Evolutionary conservation across 768 basidiomycete species (phyloP), one percentile per base, ranked within the genome.

Genomic region (Podaxis sp.): DNA sequence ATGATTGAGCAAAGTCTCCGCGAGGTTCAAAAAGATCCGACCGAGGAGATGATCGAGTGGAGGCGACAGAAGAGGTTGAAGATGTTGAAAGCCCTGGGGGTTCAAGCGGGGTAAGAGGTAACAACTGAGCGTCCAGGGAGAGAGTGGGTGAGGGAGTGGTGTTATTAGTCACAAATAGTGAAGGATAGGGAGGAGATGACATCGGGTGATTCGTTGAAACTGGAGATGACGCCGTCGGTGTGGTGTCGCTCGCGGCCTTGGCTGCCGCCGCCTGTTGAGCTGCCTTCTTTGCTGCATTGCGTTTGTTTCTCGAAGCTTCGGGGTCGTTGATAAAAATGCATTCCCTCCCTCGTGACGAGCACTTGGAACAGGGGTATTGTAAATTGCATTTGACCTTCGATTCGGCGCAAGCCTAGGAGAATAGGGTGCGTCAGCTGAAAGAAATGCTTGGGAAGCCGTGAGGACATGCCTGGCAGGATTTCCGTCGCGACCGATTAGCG

Each of bases 321-420:
- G 80, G 80, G 61, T 81, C 78, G 69, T 82, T 81, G 72, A 81
- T 79, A 71, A 88, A 90, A 42, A 88, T 70, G 71, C 89, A 90
- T 61, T 87, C 83, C 63, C 85, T 80, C 55, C 85, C 86, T 63
- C 87, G 81, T 53, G 84, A 74, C 44, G 77, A 75, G 71, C 89
- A 90, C 71, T 87, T 87, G 17, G 86, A 82, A 71, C 89, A 90
- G 17, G 89, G 89, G 61, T 79, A 82, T 65, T 86, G 81, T 5
- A 88, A 76, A 70, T 89, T 84, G 72, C 89, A 90, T 75, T 88
- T 89, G 13, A 89, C 82, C 74, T 90, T 90, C n/a, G 87, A 88
- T 66, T 87, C 86, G 2, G 87, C 88, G 71, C 89, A 90, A 19
- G 87, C 84, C 75, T 84, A 39, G 4, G 57, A 51, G 56, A 52